phyloP scores from a whole-genome alignment of 2,329 filamentous ascomycete genomes.

The Colletotrichum siamense region DNA sequence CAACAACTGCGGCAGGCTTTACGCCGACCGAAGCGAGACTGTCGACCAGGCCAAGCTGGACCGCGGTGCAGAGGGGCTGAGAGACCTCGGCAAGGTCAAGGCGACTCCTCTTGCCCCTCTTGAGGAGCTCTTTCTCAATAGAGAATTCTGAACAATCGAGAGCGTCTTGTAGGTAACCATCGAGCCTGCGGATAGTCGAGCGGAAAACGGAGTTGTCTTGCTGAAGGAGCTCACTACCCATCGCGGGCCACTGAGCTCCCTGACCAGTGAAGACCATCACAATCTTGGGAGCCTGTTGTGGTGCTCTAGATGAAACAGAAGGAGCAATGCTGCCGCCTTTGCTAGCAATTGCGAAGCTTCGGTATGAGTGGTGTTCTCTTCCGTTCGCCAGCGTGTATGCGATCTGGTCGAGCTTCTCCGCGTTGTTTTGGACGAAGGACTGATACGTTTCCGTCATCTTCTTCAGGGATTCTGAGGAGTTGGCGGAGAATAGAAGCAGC shows the following conservation, averaged over 20 bases:
- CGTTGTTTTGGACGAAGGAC: conserved; percentile 23
- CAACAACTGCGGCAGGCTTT: conserved; percentile 37
- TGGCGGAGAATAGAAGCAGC: conserved; percentile 22
- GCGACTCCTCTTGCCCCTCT: background rate
- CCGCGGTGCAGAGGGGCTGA: conserved; percentile 25
- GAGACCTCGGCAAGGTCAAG: conserved; percentile 20
- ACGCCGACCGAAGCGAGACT: conserved; percentile 36
- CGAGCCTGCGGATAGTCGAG: conserved; percentile 14
- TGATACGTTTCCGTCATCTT: conserved; percentile 4
- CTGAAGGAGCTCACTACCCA: conserved; percentile 11
- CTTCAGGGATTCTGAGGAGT: background rate
- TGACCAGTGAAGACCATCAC: conserved; percentile 21
- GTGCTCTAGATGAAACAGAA: conserved; percentile 23
- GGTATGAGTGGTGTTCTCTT: conserved; percentile 30
- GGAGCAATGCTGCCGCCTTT: conserved; percentile 2
- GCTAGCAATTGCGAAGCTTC: conserved; percentile 26
- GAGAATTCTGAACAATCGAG: background rate
- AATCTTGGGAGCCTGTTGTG: conserved; percentile 29
- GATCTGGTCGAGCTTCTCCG: conserved; percentile 22
- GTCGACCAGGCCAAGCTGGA: conserved; percentile 47
- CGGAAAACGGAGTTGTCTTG: background rate
- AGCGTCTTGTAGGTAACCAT: background rate
- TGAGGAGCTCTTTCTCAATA: conserved; percentile 23
- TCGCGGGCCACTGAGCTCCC: conserved; percentile 20
- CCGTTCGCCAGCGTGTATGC: conserved; percentile 34